Conservation (phyloP, 148 eudicot species). For the Beta vulgaris region DNA sequence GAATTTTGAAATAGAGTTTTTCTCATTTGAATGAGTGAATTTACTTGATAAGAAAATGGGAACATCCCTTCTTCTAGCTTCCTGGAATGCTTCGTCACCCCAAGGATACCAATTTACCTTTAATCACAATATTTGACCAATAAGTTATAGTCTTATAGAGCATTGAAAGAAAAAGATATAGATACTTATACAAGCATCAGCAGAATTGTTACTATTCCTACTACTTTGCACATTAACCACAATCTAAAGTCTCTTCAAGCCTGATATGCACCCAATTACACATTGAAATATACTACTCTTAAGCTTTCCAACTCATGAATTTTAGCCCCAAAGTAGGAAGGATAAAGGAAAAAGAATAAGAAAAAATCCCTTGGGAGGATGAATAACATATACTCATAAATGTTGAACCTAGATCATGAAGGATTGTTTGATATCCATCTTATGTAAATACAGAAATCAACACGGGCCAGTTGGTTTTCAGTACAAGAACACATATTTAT, state of each 20-base stretch:
- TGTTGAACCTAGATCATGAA: not conserved
- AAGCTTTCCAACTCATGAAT: not conserved
- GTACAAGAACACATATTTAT: too few relatives aligned
- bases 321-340: not conserved
- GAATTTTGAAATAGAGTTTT: not conserved
- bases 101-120: slow-evolving; percentile 99
- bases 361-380: not conserved
- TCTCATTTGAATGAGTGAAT: slow-evolving; percentile 2
- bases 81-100: slow-evolving; percentile 93
- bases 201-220: not conserved
- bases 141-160: not conserved
- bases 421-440: not conserved
- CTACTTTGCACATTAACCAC: not conserved
- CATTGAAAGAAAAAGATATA: not conserved
- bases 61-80: slow-evolving; percentile 82
- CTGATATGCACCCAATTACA: too few relatives aligned
- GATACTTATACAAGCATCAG: not conserved
- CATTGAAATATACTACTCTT: too few relatives aligned
- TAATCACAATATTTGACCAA: not conserved
- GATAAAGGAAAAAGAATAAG: not conserved
- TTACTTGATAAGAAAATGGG: slow-evolving; percentile 95
- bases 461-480: not conserved
- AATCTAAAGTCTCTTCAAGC: not conserved
- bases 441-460: not conserved
- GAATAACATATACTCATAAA: not conserved